Conservation (phyloP, 805 yeast genomes). For the Myxozyma mucilagina region DNA sequence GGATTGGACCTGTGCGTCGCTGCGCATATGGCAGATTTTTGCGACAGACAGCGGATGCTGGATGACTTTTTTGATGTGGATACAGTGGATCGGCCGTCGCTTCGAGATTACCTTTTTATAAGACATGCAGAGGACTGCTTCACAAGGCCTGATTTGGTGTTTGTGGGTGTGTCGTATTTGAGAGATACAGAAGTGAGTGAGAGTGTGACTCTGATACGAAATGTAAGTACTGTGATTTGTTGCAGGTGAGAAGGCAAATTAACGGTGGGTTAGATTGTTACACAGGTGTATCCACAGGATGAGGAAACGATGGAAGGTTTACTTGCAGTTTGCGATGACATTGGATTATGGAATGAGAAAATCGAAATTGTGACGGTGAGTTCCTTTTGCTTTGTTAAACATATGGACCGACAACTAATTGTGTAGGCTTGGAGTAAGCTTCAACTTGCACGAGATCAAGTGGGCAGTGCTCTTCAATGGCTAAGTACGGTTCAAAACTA, state of each 20-base stretch:
- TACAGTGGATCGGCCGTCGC: conserved; percentile 22
- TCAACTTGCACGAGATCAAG: conserved; percentile 1
- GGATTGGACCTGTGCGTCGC: conserved; percentile 37
- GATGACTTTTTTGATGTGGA: conserved; percentile 34
- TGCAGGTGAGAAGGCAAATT: neutral
- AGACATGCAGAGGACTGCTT: conserved; percentile 36
- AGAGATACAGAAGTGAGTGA: conserved; percentile 28
- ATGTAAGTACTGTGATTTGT: conserved; percentile 8
- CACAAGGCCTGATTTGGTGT: conserved; percentile 24
- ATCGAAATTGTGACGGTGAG: conserved; percentile 16
- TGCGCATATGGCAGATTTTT: conserved; percentile 37
- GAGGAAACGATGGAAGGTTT: conserved; percentile 14
- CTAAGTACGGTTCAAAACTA: conserved; percentile 33
- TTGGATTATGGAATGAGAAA: conserved; percentile 13
- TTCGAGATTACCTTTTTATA: conserved; percentile 35
- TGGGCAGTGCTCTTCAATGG: conserved; percentile 35
- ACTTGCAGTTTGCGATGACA: conserved; percentile 24
- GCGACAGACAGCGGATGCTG: conserved; percentile 36
- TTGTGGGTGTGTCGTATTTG: conserved; percentile 36
- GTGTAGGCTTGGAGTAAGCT: conserved; percentile 26
- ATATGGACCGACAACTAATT: neutral
- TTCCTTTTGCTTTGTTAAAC: neutral
- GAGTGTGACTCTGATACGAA: conserved; percentile 29
- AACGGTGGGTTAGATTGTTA: conserved; percentile 10
- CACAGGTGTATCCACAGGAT: conserved; percentile 18